Conservation (phyloP, 345 rosid genomes). For the Acer negundo region DNA sequence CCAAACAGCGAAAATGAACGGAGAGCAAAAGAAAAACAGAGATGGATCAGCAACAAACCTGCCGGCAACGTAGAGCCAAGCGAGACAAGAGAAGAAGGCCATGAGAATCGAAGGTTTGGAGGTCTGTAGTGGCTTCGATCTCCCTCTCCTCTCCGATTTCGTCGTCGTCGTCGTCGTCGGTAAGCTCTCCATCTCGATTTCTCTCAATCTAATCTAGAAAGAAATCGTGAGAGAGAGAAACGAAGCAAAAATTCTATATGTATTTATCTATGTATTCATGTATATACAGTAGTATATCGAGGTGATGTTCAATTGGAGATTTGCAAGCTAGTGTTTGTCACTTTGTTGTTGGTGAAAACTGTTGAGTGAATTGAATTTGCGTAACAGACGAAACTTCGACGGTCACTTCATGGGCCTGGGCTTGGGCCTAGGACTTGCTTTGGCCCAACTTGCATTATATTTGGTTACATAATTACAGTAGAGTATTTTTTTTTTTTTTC, state of each 20-base stretch:
- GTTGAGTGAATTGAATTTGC: background rate
- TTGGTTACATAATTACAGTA: too few relatives aligned
- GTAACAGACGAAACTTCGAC: background rate
- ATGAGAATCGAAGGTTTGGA: conserved; percentile 69
- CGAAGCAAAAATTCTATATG: background rate
- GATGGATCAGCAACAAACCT: conserved; percentile 42
- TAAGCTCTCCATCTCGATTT: conserved; percentile 64
- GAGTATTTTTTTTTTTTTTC: too few relatives aligned
- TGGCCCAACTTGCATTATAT: background rate
- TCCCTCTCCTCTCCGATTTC: conserved; percentile 68
- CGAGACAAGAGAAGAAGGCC: conserved; percentile 91
- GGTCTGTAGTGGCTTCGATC: conserved; percentile 62
- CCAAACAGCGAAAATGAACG: conserved; percentile 4
- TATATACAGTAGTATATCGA: background rate
- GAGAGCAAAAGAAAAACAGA: background rate
- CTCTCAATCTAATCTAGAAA: background rate
- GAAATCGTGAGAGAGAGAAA: conserved; percentile 18
- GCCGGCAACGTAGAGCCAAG: conserved; percentile 98
- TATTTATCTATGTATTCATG: background rate
- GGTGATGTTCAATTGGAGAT: background rate
- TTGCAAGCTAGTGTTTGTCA: background rate
- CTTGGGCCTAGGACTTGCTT: background rate
- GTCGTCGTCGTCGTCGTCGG: conserved; percentile 53
- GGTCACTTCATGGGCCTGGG: background rate
- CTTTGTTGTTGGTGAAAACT: background rate